A percentile compares a stretch with the other conserved stretches of the same genome.
phyloP scores from a whole-genome alignment of 148 eudicot genomes.

The Mesembryanthemum crystallinum region DNA sequence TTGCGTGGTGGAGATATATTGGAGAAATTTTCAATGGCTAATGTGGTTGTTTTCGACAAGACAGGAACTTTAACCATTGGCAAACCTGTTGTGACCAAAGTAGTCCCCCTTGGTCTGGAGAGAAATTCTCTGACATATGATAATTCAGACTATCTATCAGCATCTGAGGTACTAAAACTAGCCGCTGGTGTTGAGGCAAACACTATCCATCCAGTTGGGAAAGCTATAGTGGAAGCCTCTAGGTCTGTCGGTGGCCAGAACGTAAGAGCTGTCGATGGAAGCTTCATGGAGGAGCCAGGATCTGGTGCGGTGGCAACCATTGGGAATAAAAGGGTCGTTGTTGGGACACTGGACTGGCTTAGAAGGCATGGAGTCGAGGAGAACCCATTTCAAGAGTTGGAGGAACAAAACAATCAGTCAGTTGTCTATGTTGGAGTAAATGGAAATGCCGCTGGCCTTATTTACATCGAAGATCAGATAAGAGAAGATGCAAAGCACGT shows the following conservation, averaged over 20 bases:
- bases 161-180: conserved; percentile 62
- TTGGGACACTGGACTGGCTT: conserved; percentile 95
- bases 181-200: conserved; percentile 94
- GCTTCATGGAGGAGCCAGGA: conserved; percentile 94
- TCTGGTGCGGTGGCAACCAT: conserved; percentile 85
- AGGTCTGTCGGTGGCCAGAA: conserved; percentile 43
- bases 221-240: conserved; percentile 94
- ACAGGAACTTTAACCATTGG: conserved; percentile 96
- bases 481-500: conserved; percentile 91
- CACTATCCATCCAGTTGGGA: conserved; percentile 93
- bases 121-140: conserved; percentile 25
- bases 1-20: conserved; percentile 91
- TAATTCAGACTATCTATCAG: conserved; percentile 39
- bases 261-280: conserved; percentile 70
- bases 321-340: conserved; percentile 61
- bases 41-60: conserved; percentile 87
- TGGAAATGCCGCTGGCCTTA: conserved; percentile 69
- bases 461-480: conserved; percentile 92
- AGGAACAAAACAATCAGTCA: conserved; percentile 70
- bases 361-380: conserved; percentile 64
- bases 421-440: conserved; percentile 89
- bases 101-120: conserved; percentile 44
- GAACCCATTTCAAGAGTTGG: conserved; percentile 58
- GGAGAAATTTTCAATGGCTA: conserved; percentile 76
- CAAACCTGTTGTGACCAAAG: conserved; percentile 81